Evolutionary conservation across 805 yeast genomes (phyloP).

Genomic region (Kuraishia cidri): DNA sequence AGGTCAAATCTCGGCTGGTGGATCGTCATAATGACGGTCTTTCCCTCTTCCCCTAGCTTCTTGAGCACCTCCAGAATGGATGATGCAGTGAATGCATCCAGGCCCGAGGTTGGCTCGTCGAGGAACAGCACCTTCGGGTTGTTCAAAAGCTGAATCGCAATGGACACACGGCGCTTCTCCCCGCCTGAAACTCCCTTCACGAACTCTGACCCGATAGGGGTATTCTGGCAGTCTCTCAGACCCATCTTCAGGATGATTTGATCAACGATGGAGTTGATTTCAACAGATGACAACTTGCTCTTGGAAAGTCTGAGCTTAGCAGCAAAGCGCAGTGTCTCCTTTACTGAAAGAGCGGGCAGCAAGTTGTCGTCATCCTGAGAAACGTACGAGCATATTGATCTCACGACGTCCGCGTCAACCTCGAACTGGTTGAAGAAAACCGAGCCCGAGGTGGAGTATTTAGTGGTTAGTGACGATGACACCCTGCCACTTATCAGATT

Average conservation of each 20-base stretch:
- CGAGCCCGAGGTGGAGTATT: constrained; percentile 27
- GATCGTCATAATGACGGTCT: constrained; percentile 64
- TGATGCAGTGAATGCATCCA: constrained; percentile 72
- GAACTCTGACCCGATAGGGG: constrained; percentile 52
- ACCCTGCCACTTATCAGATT: constrained; percentile 57
- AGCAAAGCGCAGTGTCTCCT: constrained; percentile 67
- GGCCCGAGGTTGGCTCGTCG: constrained; percentile 88
- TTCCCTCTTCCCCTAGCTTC: constrained; percentile 46
- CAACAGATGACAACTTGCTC: constrained; percentile 19
- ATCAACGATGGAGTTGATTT: constrained; percentile 40
- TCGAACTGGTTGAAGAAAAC: constrained; percentile 30
- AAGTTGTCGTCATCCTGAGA: constrained; percentile 75
- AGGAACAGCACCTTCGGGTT: constrained; percentile 64
- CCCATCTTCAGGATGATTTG: constrained; percentile 61
- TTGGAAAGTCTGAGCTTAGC: constrained; percentile 58
- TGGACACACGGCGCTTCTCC: constrained; percentile 76
- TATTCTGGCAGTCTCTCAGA: constrained; percentile 67
- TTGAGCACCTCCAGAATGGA: constrained; percentile 55
- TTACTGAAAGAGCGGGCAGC: constrained; percentile 62
- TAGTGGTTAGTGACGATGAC: constrained; percentile 17
- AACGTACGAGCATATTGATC: constrained; percentile 60
- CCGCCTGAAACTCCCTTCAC: constrained; percentile 67
- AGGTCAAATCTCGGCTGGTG: constrained; percentile 77
- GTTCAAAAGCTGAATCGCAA: constrained; percentile 69
- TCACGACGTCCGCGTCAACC: constrained; percentile 22